Base-by-base conservation (phyloP, 2,329 filamentous ascomycete species). In the Talaromyces verruculosus region DNA sequence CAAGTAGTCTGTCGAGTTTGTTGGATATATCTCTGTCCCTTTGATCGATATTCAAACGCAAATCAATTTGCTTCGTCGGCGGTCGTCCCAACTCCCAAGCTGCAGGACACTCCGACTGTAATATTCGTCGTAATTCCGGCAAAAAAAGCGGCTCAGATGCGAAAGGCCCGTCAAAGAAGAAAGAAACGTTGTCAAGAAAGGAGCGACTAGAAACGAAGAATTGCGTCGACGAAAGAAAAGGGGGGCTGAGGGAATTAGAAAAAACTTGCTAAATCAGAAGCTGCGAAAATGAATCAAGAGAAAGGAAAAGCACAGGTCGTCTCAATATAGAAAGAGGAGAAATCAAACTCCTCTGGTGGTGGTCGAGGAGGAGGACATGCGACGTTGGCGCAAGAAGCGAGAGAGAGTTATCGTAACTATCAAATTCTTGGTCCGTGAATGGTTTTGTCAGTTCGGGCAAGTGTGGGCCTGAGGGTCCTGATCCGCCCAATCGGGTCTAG, bases 401-500 rank as follows among this genome's bases (percentile, higher is more conserved):
- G 57, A 60, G 55, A 59, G 57, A 58, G 64, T 66, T 63, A 59
- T 61, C 30, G 17, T 22, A 22, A 19, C 35, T 19, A 51, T 39
- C 8, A 43, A 39, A 58, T 49, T 47, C 43, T 47, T 47, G 43
- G 43, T 22, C 43, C 19, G 11, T 49, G 45, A 49, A 49, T 49
- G 45, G 45, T 49, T 39, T 61, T 49, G 43, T 49, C 35, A 62
- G 7, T 64, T 57, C 51, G 51, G 66, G 49, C 53, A 59, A 45
- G 39, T 53, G 55, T 55, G 63, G 53, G 63, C 63, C 37, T 19
- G 37, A 64, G 47, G 61, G 61, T 57, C 49, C 28, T 22, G 11
- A 11, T 55, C 53, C 39, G 39, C 67, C 67, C 28, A 30, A 70
- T 71, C 45, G 35, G 67, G 69, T 43, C 57, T 71, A 71, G 69